A percentile compares a stretch with the other conserved stretches of the same genome.
phyloP scores from a whole-genome alignment of 2,329 filamentous ascomycete genomes.

The Claviceps sp. region DNA sequence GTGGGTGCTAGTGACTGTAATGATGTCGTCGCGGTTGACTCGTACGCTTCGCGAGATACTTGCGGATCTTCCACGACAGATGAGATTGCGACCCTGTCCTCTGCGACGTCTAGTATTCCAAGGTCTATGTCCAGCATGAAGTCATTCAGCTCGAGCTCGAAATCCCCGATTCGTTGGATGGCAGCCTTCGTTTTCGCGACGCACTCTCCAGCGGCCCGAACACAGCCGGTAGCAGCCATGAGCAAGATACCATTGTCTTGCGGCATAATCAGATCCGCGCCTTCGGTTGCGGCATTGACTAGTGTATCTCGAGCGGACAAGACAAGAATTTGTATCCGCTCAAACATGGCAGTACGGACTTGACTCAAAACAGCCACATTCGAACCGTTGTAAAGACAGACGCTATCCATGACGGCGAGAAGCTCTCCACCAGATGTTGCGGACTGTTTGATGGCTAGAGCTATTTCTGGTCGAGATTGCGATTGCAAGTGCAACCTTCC shows the following conservation, averaged over 20 bases:
- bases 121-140: constrained; percentile 42
- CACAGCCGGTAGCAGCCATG: constrained; percentile 70
- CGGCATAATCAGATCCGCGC: constrained; percentile 68
- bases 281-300: constrained; percentile 50
- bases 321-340: constrained; percentile 67
- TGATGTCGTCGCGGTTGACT: constrained; percentile 18
- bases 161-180: constrained; percentile 81
- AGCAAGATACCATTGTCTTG: constrained; percentile 66
- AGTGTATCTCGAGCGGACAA: constrained; percentile 71
- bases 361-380: constrained; percentile 53
- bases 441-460: constrained; percentile 70
- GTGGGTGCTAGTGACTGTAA: constrained; percentile 27
- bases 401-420: constrained; percentile 65
- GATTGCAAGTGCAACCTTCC: constrained; percentile 81
- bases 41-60: constrained; percentile 23
- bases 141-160: constrained; percentile 65
- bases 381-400: constrained; percentile 64
- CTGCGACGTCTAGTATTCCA: constrained; percentile 30
- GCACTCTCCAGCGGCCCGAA: constrained; percentile 82
- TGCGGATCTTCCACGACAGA: constrained; percentile 23
- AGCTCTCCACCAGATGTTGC: constrained; percentile 70
- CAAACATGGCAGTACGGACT: constrained; percentile 64
- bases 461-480: constrained; percentile 74
- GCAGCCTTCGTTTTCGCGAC: constrained; percentile 74
- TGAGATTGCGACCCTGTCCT: constrained; percentile 20